Evolutionary conservation across 768 basidiomycete species (phyloP).

Genomic region (Kwoniella shandongensis): DNA sequence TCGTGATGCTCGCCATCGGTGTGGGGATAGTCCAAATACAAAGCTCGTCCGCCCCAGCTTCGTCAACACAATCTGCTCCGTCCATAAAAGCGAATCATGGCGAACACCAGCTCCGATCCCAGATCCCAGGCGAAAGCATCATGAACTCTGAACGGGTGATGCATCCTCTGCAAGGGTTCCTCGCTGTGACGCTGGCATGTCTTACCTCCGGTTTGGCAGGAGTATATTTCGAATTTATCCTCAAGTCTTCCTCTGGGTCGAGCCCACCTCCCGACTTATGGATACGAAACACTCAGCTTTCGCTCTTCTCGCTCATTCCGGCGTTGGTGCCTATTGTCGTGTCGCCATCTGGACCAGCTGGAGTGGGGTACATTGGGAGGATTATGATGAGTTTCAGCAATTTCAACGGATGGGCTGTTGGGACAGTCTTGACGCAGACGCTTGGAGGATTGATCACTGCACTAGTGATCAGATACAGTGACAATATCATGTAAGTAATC

Average conservation of each 20-base stretch:
- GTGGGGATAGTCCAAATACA: slow-evolving; percentile 93
- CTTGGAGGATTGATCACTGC: slow-evolving; percentile 90
- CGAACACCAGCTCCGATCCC: slow-evolving; percentile 35
- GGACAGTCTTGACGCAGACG: slow-evolving; percentile 82
- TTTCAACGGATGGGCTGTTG: slow-evolving; percentile 90
- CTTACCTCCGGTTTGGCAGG: slow-evolving; percentile 94
- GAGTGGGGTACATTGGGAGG: slow-evolving; percentile 30
- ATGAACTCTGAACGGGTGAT: slow-evolving; percentile 59
- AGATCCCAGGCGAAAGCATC: slow-evolving; percentile 44
- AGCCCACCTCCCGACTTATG: slow-evolving; percentile 66
- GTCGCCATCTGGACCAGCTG: slow-evolving; percentile 50
- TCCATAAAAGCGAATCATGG: slow-evolving; percentile 18
- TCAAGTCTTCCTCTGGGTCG: slow-evolving; percentile 67
- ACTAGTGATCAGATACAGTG: slow-evolving; percentile 89
- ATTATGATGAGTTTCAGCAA: slow-evolving; percentile 66
- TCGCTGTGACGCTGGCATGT: slow-evolving; percentile 86
- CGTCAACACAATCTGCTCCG: slow-evolving; percentile 4
- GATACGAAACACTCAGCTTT: slow-evolving; percentile 95
- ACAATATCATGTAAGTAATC: slow-evolving; percentile 60
- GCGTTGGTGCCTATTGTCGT: slow-evolving; percentile 76
- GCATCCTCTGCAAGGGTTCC: slow-evolving; percentile 79
- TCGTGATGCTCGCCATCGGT: slow-evolving; percentile 80
- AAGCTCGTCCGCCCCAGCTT: slow-evolving; percentile 50
- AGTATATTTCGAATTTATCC: slow-evolving; percentile 97
- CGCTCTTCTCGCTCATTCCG: slow-evolving; percentile 87